Conservation (phyloP, 495 filamentous ascomycete genomes). For the Tuber indicum region DNA sequence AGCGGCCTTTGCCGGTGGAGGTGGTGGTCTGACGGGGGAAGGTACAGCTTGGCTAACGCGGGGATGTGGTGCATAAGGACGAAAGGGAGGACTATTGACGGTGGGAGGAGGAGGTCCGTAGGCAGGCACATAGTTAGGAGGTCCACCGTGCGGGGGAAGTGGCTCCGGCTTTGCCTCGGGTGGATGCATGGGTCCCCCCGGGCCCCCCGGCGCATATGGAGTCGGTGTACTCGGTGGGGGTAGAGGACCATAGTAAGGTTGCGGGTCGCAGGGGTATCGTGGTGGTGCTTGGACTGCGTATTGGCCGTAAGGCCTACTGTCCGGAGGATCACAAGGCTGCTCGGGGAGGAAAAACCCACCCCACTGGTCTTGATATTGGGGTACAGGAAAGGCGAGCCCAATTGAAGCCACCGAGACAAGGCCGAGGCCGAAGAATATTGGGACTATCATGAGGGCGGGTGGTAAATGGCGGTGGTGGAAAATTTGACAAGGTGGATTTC, state of each 20-base stretch:
- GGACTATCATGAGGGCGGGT: neutral
- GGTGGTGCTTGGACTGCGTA: conserved; percentile 1
- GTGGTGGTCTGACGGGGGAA: neutral
- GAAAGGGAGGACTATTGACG: neutral
- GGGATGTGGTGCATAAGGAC: neutral
- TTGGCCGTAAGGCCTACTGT: neutral
- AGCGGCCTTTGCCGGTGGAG: neutral
- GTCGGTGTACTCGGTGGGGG: neutral
- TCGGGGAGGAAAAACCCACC: conserved; percentile 29
- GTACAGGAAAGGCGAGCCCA: conserved; percentile 15
- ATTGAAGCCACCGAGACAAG: conserved; percentile 8
- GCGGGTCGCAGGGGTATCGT: conserved; percentile 1
- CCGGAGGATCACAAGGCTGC: conserved; percentile 5
- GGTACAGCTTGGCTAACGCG: neutral
- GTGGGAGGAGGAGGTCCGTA: neutral
- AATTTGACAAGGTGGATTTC: neutral
- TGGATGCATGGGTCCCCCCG: neutral
- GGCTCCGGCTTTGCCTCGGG: neutral
- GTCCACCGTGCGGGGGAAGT: neutral
- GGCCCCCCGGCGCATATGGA: neutral
- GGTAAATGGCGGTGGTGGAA: neutral
- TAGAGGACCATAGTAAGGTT: conserved; percentile 13
- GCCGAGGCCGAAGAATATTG: conserved; percentile 7
- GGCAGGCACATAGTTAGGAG: neutral
- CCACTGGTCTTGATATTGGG: conserved; percentile 25